Conservation (phyloP, 768 basidiomycete species). For the Termitomyces sp. region DNA sequence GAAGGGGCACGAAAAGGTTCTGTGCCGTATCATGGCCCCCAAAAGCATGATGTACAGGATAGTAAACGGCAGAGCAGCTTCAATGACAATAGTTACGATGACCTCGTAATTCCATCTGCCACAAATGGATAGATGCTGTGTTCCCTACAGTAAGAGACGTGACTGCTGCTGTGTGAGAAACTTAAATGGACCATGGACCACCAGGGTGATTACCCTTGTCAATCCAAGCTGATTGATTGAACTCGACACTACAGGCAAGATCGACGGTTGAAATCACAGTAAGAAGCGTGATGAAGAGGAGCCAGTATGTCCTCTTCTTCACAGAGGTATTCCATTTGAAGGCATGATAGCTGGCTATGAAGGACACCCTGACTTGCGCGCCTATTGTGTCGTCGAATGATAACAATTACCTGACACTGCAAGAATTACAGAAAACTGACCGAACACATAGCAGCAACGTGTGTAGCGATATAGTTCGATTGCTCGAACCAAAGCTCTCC, state of each 20-base stretch:
- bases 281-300: conserved; percentile 2
- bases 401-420: neutral
- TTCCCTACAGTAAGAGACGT: conserved; percentile 16
- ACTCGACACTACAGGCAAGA: conserved; percentile 15
- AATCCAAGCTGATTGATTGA: conserved; percentile 27
- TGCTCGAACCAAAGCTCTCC: conserved; percentile 17
- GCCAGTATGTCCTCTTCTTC: conserved; percentile 1
- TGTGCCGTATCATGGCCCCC: conserved; percentile 15
- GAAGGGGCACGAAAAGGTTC: conserved; percentile 20
- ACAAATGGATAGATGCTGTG: conserved; percentile 24
- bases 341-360: conserved; percentile 10
- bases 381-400: conserved; percentile 4
- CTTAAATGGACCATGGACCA: conserved; percentile 28
- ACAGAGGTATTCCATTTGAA: conserved; percentile 1
- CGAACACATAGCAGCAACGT: conserved; percentile 18
- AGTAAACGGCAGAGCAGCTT: conserved; percentile 30
- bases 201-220: conserved; percentile 24
- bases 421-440: neutral
- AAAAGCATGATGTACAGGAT: conserved; percentile 23
- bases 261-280: conserved; percentile 12
- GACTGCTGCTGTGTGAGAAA: conserved; percentile 24
- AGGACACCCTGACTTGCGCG: conserved; percentile 13
- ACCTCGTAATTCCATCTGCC: conserved; percentile 31
- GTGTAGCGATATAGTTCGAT: conserved; percentile 15
- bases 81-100: conserved; percentile 27